These are phyloP conservation scores for Eutrema japonicum DNA, from an alignment of 345 rosid genomes.

Conservation along the genomic window DNA sequence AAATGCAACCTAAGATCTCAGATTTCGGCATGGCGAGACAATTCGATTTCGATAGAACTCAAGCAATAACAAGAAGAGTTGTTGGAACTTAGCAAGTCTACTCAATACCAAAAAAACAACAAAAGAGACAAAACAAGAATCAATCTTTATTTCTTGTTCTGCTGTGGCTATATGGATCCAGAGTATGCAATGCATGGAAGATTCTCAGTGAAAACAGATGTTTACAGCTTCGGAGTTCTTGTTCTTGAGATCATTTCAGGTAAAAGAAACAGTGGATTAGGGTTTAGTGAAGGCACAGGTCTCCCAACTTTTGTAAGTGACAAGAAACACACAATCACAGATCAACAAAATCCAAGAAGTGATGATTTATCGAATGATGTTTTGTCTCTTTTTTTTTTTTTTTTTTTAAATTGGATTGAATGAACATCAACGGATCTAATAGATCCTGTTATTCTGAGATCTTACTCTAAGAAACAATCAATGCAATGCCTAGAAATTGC, in stretches of 20 bases:
- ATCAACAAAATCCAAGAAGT: slow-evolving; percentile 13
- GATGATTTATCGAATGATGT: background rate
- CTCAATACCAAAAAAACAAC: background rate
- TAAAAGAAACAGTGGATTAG: slow-evolving; percentile 26
- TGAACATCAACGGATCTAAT: slow-evolving; percentile 38
- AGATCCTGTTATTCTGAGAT: slow-evolving; percentile 23
- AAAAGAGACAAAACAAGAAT: background rate
- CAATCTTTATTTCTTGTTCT: background rate
- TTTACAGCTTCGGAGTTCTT: slow-evolving; percentile 36
- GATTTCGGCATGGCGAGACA: slow-evolving; percentile 44
- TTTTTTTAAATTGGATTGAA: slow-evolving; percentile 38
- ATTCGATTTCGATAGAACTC: slow-evolving; percentile 26
- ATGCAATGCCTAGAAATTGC: slow-evolving; percentile 44
- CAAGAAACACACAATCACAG: slow-evolving; percentile 10
- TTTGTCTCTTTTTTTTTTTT: background rate
- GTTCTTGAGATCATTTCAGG: slow-evolving; percentile 41
- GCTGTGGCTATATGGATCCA: slow-evolving; percentile 42
- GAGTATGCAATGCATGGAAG: slow-evolving; percentile 40
- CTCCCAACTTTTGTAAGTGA: slow-evolving; percentile 40
- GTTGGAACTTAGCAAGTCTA: slow-evolving; percentile 41
- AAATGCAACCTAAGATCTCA: slow-evolving; percentile 37
- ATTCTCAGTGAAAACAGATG: slow-evolving; percentile 38
- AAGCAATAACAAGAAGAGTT: slow-evolving; percentile 34
- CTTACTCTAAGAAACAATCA: slow-evolving; percentile 26
- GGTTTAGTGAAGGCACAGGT: slow-evolving; percentile 30